Evolutionary conservation across 2,329 filamentous ascomycete genomes (phyloP).

Genomic region (Aspergillus glaucus): DNA sequence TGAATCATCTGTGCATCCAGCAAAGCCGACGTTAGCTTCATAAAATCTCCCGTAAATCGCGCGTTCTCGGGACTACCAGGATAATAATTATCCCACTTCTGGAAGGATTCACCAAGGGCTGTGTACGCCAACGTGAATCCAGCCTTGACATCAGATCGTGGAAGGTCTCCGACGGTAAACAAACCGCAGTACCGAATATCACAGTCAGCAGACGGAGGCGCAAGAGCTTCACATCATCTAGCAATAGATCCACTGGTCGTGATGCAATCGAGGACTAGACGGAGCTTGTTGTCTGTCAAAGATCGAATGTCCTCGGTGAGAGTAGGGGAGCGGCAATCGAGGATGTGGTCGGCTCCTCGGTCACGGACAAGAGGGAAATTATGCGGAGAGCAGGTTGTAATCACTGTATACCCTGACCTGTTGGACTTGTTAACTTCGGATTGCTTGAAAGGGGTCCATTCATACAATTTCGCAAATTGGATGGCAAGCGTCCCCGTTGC

Average conservation of each 20-base stretch:
- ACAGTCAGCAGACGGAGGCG: slow-evolving; percentile 1
- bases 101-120: slow-evolving; percentile 20
- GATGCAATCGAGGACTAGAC: slow-evolving; percentile 27
- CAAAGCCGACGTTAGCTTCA: slow-evolving; percentile 30
- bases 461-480: too few species aligned
- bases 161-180: slow-evolving; percentile 8
- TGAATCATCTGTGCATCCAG: slow-evolving; percentile 37
- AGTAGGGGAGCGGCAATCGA: slow-evolving; percentile 21
- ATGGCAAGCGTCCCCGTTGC: too few species aligned
- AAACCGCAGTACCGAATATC: slow-evolving; percentile 12
- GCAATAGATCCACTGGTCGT: slow-evolving; percentile 11
- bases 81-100: slow-evolving; percentile 17
- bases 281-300: slow-evolving; percentile 21
- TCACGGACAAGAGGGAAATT: slow-evolving; percentile 22
- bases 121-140: slow-evolving; percentile 21
- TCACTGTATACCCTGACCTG: slow-evolving; percentile 3
- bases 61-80: slow-evolving; percentile 31
- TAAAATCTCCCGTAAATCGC: slow-evolving; percentile 37
- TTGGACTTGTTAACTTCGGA: too few species aligned
- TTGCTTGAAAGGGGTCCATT: too few species aligned
- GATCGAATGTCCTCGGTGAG: slow-evolving; percentile 18
- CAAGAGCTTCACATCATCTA: slow-evolving; percentile 19
- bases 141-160: slow-evolving; percentile 20
- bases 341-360: slow-evolving; percentile 22
- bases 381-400: slow-evolving; percentile 23